phyloP scores from a whole-genome alignment of 805 yeast genomes.

The Saccharomycopsis guyanensis region DNA sequence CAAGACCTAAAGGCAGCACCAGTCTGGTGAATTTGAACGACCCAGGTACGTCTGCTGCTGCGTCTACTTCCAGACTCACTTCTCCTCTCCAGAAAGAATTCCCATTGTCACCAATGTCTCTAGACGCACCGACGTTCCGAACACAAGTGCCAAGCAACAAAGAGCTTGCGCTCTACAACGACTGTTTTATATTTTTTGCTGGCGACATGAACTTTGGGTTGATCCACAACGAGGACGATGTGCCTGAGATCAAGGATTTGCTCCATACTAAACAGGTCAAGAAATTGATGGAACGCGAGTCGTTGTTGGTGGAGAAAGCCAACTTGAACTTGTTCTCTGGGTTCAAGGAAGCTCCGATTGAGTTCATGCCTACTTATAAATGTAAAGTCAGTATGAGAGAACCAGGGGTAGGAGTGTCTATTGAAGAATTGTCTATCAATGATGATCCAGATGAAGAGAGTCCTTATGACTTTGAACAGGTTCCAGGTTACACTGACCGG shows the following conservation, averaged over 20 bases:
- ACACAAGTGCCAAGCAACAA: slow-evolving; percentile 10
- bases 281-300: slow-evolving; percentile 36
- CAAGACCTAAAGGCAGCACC: slow-evolving; percentile 1
- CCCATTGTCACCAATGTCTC: slow-evolving; percentile 1
- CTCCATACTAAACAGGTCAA: slow-evolving; percentile 27
- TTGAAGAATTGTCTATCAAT: slow-evolving; percentile 13
- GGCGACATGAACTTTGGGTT: slow-evolving; percentile 54
- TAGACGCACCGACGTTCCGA: slow-evolving; percentile 3
- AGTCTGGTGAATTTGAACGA: not conserved
- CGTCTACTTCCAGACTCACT: not conserved
- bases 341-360: slow-evolving; percentile 40
- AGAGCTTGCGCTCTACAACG: slow-evolving; percentile 20
- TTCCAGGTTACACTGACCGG: slow-evolving; percentile 57
- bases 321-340: slow-evolving; percentile 33
- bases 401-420: not conserved
- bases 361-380: slow-evolving; percentile 51
- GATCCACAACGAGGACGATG: slow-evolving; percentile 24
- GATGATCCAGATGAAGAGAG: slow-evolving; percentile 24
- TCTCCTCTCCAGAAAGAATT: slow-evolving; percentile 1
- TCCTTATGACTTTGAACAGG: slow-evolving; percentile 30
- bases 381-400: slow-evolving; percentile 21
- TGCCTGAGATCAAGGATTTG: slow-evolving; percentile 24
- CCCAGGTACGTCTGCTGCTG: not conserved
- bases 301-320: slow-evolving; percentile 31
- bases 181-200: slow-evolving; percentile 31